These are phyloP conservation scores for Rhizopogon vinicolor DNA, from an alignment of 768 basidiomycete genomes.

Conservation along the genomic window DNA sequence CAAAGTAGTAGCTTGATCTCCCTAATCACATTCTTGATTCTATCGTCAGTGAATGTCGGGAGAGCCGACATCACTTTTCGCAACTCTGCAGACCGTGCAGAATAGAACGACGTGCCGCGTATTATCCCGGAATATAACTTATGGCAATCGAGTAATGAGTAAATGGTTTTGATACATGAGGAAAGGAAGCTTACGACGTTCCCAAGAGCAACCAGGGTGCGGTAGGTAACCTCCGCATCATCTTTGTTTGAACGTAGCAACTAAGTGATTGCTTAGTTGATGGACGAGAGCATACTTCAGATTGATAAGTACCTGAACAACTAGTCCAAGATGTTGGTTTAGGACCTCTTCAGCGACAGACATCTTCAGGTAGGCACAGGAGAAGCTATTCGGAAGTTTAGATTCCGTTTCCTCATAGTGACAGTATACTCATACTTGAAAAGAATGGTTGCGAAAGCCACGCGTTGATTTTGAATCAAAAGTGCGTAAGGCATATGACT, in stretches of 20 bases:
- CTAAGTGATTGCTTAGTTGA: slow-evolving; percentile 11
- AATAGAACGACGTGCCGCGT: slow-evolving; percentile 29
- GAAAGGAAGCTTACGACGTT: slow-evolving; percentile 49
- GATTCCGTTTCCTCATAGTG: not conserved
- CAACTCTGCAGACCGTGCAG: slow-evolving; percentile 26
- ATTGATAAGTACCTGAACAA: slow-evolving; percentile 37
- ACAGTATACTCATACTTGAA: slow-evolving; percentile 68
- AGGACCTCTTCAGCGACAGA: slow-evolving; percentile 36
- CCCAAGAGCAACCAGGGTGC: slow-evolving; percentile 67
- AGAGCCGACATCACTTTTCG: not conserved
- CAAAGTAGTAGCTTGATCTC: slow-evolving; percentile 46
- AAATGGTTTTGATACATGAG: not conserved
- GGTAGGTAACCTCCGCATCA: slow-evolving; percentile 70
- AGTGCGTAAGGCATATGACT: slow-evolving; percentile 44
- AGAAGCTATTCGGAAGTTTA: slow-evolving; percentile 42
- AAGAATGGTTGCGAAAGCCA: slow-evolving; percentile 75
- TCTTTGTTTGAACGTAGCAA: slow-evolving; percentile 35
- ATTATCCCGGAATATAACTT: slow-evolving; percentile 49
- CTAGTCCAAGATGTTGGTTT: slow-evolving; percentile 38
- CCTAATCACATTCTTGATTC: slow-evolving; percentile 44
- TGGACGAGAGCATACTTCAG: not conserved
- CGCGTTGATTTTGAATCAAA: slow-evolving; percentile 65
- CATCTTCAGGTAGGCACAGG: slow-evolving; percentile 49
- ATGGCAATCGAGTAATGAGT: slow-evolving; percentile 3
- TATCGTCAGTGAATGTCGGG: slow-evolving; percentile 52